These are phyloP conservation scores for Botrytis porri DNA, from an alignment of 2,329 filamentous ascomycete species.

Conservation along the genomic window DNA sequence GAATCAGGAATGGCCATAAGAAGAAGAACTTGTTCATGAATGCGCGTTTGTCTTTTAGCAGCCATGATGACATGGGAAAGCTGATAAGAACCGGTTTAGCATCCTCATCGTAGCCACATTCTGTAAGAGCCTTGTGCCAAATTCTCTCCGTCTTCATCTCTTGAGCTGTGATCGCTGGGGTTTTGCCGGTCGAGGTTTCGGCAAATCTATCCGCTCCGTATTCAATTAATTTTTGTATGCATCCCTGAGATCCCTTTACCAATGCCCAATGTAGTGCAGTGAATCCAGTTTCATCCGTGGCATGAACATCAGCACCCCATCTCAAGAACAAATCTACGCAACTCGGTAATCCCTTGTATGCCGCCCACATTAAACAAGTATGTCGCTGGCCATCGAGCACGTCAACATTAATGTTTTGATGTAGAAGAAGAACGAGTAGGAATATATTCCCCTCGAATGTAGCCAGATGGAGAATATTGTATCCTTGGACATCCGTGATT, in stretches of 20 bases:
- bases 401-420: slow-evolving; percentile 94
- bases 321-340: slow-evolving; percentile 90
- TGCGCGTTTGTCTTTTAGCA: slow-evolving; percentile 71
- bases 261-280: slow-evolving; percentile 95
- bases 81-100: slow-evolving; percentile 67
- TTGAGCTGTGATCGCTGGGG: slow-evolving; percentile 76
- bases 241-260: slow-evolving; percentile 85
- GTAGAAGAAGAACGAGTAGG: slow-evolving; percentile 81
- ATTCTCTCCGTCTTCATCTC: slow-evolving; percentile 84
- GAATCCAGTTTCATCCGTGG: slow-evolving; percentile 86
- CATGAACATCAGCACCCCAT: slow-evolving; percentile 93
- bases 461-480: slow-evolving; percentile 95
- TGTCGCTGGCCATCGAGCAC: slow-evolving; percentile 86
- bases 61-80: slow-evolving; percentile 69
- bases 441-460: slow-evolving; percentile 96
- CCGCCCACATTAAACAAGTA: slow-evolving; percentile 96
- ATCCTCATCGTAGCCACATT: slow-evolving; percentile 79
- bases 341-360: slow-evolving; percentile 92
- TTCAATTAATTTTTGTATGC: slow-evolving; percentile 90
- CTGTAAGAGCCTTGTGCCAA: slow-evolving; percentile 78
- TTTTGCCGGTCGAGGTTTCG: slow-evolving; percentile 86
- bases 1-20: slow-evolving; percentile 76
- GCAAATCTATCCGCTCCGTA: slow-evolving; percentile 93
- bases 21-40: slow-evolving; percentile 88
- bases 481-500: slow-evolving; percentile 89